A percentile compares a stretch with the other conserved stretches of the same genome.
phyloP scores from a whole-genome alignment of 1,284 basidiomycete genomes.

The Apiotrichum gracile region DNA sequence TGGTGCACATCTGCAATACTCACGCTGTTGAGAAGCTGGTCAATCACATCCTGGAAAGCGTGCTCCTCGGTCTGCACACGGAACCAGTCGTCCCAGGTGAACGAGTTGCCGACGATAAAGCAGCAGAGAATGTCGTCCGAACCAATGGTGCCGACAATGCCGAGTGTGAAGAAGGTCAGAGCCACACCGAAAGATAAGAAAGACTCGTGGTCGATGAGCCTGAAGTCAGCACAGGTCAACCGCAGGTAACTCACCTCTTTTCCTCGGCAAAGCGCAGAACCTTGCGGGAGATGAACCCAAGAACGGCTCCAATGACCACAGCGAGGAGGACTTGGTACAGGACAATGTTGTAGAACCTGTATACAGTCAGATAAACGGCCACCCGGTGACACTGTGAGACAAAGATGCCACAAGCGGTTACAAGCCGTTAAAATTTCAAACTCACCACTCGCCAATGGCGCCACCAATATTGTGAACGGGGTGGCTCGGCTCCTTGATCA shows the following conservation, averaged over 20 bases:
- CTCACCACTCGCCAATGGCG: constrained; percentile 60
- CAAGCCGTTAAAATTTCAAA: too few species aligned
- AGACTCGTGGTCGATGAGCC: constrained; percentile 45
- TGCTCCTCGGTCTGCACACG: constrained; percentile 52
- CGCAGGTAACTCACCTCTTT: constrained; percentile 58
- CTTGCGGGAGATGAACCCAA: constrained; percentile 58
- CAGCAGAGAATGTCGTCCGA: constrained; percentile 75
- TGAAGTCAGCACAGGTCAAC: constrained; percentile 58
- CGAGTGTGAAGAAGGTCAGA: constrained; percentile 63
- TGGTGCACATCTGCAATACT: not conserved
- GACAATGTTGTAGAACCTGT: constrained; percentile 43
- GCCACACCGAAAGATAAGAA: constrained; percentile 45
- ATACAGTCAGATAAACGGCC: too few species aligned
- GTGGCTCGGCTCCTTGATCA: constrained; percentile 50
- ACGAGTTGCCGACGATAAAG: constrained; percentile 42
- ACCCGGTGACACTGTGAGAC: too few species aligned
- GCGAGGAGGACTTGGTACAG: constrained; percentile 59
- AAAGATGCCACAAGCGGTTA: too few species aligned
- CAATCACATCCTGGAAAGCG: constrained; percentile 55
- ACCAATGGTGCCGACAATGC: constrained; percentile 74
- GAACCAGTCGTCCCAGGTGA: constrained; percentile 50
- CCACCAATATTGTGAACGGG: constrained; percentile 49
- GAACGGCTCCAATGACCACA: constrained; percentile 64
- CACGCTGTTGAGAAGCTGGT: constrained; percentile 50
- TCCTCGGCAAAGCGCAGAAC: constrained; percentile 34